These are phyloP conservation scores for Chamaecyparis obtusa DNA, from an alignment of 75 land plant genomes.

Conservation along the genomic window DNA sequence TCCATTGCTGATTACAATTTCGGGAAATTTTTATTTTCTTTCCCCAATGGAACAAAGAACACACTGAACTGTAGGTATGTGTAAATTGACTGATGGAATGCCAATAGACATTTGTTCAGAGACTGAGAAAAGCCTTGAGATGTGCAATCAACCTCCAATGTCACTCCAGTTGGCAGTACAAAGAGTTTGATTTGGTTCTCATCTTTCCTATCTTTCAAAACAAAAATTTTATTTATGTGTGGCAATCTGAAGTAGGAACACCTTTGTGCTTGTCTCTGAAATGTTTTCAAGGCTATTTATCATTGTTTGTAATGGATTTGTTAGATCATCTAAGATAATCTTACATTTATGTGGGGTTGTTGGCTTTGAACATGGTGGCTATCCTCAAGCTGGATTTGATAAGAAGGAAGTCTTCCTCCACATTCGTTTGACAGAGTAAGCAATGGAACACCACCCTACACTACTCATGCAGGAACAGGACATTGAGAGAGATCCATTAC, in stretches of 20 bases:
- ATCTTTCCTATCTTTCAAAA: too few species aligned
- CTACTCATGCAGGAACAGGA: conserved; percentile 42
- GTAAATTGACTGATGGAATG: too few species aligned
- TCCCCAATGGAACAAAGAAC: too few species aligned
- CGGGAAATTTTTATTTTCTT: too few species aligned
- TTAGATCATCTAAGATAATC: not conserved
- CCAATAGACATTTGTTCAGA: too few species aligned
- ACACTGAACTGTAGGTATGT: too few species aligned
- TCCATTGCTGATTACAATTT: too few species aligned
- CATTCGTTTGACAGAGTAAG: conserved; percentile 57
- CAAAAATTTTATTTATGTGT: not conserved
- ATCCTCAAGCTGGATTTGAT: conserved; percentile 71
- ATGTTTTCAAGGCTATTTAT: not conserved
- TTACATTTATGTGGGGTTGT: not conserved
- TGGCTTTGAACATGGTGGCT: conserved; percentile 31
- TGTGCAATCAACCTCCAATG: too few species aligned
- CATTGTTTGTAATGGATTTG: not conserved
- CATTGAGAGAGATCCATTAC: conserved; percentile 10
- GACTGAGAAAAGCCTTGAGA: too few species aligned
- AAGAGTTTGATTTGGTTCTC: too few species aligned
- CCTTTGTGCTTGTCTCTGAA: not conserved
- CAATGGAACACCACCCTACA: conserved; percentile 44
- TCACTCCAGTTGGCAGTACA: too few species aligned
- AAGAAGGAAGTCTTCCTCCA: conserved; percentile 75
- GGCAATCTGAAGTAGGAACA: not conserved